Percentiles rank a stretch among this genome's conserved stretches.
Evolutionary conservation across 129 eudicot genomes (phyloP).

Genomic region (Tagetes patula): DNA sequence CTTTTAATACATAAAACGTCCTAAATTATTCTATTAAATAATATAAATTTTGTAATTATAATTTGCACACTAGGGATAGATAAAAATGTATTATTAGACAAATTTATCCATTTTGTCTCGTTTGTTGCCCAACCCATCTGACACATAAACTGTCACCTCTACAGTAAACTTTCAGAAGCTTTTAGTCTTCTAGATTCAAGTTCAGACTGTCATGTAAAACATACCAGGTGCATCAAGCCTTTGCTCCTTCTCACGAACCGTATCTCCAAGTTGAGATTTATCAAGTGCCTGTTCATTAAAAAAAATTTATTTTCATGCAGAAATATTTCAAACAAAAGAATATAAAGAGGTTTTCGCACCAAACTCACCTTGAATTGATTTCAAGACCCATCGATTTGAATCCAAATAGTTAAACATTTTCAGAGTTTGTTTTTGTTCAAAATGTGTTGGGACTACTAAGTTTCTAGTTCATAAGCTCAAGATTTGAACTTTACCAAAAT

Average conservation of each 20-base stretch:
- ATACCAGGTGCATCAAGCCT: slow-evolving; percentile 85
- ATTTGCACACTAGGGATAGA: not conserved
- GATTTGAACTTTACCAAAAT: not conserved
- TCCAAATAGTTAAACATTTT: slow-evolving; percentile 11
- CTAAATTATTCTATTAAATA: not conserved
- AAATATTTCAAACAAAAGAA: not conserved
- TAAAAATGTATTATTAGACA: not conserved
- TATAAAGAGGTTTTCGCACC: not conserved
- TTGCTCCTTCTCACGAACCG: slow-evolving; percentile 71
- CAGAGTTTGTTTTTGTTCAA: slow-evolving; percentile 5
- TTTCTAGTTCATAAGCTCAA: slow-evolving; percentile 7
- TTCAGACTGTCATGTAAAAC: slow-evolving; percentile 12
- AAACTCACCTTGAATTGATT: not conserved
- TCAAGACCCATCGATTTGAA: not conserved
- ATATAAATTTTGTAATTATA: not conserved
- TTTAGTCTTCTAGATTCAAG: not conserved
- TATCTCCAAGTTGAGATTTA: slow-evolving; percentile 87
- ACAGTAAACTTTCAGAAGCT: not conserved
- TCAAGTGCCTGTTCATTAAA: slow-evolving; percentile 69
- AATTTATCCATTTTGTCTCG: not conserved
- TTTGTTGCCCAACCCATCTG: not conserved
- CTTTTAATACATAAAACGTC: not conserved
- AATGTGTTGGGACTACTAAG: not conserved
- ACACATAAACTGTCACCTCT: not conserved
- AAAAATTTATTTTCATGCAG: slow-evolving; percentile 15